Percentiles rank a stretch among this genome's conserved stretches.
These are phyloP conservation scores for Trifolium dubium DNA, from an alignment of 306 rosid genomes.

Conservation along the genomic window DNA sequence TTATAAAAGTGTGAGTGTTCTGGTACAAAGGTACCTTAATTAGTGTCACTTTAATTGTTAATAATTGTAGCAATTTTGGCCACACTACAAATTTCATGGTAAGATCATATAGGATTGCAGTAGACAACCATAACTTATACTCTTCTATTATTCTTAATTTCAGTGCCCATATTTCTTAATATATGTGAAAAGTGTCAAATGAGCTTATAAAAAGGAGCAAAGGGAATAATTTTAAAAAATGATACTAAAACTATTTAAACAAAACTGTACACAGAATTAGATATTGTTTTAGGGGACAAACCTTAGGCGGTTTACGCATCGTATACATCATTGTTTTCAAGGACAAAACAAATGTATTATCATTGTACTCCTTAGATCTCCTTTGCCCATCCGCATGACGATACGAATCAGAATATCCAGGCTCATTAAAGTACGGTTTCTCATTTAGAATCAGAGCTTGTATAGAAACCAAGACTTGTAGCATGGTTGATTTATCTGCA, in stretches of 20 bases:
- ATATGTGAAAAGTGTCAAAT: background rate
- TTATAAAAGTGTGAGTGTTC: background rate
- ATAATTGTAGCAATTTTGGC: background rate
- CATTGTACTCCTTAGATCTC: slow-evolving; percentile 68
- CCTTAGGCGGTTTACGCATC: slow-evolving; percentile 75
- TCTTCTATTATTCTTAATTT: background rate
- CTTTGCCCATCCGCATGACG: slow-evolving; percentile 54
- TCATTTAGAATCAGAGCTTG: slow-evolving; percentile 83
- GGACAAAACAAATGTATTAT: slow-evolving; percentile 58
- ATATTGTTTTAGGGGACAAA: slow-evolving; percentile 36
- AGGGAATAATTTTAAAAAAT: background rate
- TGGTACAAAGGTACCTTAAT: slow-evolving; percentile 1
- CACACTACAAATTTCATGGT: background rate
- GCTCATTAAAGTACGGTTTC: slow-evolving; percentile 80
- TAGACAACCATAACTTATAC: background rate
- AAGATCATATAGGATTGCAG: background rate
- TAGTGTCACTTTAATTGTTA: background rate
- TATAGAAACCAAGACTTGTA: slow-evolving; percentile 84
- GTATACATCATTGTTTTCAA: slow-evolving; percentile 81
- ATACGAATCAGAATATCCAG: slow-evolving; percentile 52
- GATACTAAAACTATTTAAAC: slow-evolving; percentile 1
- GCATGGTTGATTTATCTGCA: slow-evolving; percentile 76
- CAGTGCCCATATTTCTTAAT: background rate
- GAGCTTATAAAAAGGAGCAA: background rate
- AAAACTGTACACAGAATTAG: slow-evolving; percentile 10